Evolutionary conservation across 176 grass and related monocot species (phyloP), one percentile per base, ranked within the genome.

Genomic region (Triticum turgidum): DNA sequence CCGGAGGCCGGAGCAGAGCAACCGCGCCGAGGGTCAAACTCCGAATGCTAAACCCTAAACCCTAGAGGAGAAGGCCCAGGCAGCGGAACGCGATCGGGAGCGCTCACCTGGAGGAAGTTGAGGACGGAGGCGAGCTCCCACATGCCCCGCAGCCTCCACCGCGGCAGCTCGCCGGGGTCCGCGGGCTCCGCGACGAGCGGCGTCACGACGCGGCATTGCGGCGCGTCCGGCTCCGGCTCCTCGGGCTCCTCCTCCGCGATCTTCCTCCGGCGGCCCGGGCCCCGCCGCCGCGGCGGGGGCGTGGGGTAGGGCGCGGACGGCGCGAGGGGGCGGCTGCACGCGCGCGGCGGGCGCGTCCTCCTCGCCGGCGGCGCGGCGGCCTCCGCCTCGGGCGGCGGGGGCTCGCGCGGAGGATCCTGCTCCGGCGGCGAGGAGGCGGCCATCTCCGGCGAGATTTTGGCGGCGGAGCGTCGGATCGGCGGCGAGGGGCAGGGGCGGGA

Each of bases 61-160:
- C 77, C 59, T 69, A 17, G n/a, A 65, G 45, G 34, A n/a, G 33
- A 17, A 54, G 77, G 56, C 25, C 59, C 18, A 63, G 13, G 66
- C 30, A 6, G 7, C 18, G 61, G 27, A 33, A 25, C 3, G 17
- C 38, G 8, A 29, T 12, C 18, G 71, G 17, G 74, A 76, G 70
- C 82, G 24, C 91, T 86, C 88, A 98, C 96, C 80, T 98, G 76
- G 83, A 98, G 73, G 79, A 98, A 98, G 88, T 95, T 92, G 86
- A 98, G 92, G 42, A 96, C 86, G 81, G 88, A 94, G 61, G 96
- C 93, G 82, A 96, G 90, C 82, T 98, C 91, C 96, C 96, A 98
- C 93, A 98, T 98, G 86, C 91, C 69, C 64, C 96, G 86, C 51
- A 98, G 90, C 84, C 86, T 79, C 87, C 90, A 94, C 14, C 86